Conservation (phyloP, 2,329 filamentous ascomycete genomes). For the Aureobasidium sp. region DNA sequence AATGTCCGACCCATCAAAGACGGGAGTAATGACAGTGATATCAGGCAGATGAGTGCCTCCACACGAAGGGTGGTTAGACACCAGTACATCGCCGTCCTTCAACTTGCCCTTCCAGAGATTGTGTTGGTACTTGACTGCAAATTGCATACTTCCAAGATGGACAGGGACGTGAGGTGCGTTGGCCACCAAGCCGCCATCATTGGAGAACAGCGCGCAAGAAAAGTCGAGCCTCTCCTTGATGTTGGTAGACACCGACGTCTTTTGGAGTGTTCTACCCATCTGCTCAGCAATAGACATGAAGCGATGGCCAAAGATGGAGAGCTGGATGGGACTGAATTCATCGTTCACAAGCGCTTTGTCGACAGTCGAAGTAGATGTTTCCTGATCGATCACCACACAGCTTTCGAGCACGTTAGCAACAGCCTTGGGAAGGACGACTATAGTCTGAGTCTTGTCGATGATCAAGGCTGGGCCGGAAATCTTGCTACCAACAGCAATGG, state of each 20-base stretch:
- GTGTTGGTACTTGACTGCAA: constrained; percentile 26
- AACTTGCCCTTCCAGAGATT: constrained; percentile 21
- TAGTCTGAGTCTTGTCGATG: constrained; percentile 40
- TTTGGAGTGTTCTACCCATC: constrained; percentile 51
- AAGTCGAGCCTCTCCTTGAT: constrained; percentile 41
- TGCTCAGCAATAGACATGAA: constrained; percentile 56
- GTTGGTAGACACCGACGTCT: constrained; percentile 48
- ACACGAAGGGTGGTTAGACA: constrained; percentile 25
- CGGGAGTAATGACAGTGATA: constrained; percentile 25
- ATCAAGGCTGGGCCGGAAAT: constrained; percentile 29
- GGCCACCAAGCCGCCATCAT: constrained; percentile 37
- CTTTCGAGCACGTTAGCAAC: constrained; percentile 32
- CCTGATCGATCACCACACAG: constrained; percentile 35
- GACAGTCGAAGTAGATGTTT: constrained; percentile 2
- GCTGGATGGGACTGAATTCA: constrained; percentile 43
- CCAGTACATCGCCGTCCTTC: constrained; percentile 25
- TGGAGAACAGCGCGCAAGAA: constrained; percentile 39
- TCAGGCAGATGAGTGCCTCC: constrained; percentile 28
- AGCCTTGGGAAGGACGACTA: constrained; percentile 35
- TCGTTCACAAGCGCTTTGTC: constrained; percentile 20
- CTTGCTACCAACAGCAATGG: constrained; percentile 19
- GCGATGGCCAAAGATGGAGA: constrained; percentile 50
- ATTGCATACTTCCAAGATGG: constrained; percentile 31
- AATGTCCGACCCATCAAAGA: constrained; percentile 23
- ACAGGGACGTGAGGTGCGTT: constrained; percentile 39